phyloP scores from a whole-genome alignment of 305 asterid genomes.

The Fraxinus angustifolia region DNA sequence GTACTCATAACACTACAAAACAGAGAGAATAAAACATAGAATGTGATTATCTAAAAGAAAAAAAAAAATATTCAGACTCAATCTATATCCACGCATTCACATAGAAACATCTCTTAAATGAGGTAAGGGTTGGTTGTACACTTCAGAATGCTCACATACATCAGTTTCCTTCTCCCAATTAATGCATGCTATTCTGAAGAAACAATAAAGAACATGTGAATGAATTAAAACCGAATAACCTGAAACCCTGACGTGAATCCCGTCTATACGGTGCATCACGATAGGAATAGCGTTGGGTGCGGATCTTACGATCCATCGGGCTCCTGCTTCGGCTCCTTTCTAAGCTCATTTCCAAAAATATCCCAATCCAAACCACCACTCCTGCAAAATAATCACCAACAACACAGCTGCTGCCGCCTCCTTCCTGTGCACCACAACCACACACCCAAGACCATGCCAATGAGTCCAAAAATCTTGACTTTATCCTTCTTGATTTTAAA shows the following conservation, averaged over 20 bases:
- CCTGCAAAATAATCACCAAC: conserved; percentile 55
- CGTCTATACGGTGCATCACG: conserved; percentile 97
- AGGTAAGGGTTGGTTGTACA: conserved; percentile 21
- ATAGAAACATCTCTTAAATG: background rate
- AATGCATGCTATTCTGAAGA: conserved; percentile 31
- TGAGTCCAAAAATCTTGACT: conserved; percentile 47
- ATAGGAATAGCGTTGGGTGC: conserved; percentile 71
- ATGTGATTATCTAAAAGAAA: conserved; percentile 1
- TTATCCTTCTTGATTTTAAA: conserved; percentile 34
- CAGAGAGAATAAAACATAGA: background rate
- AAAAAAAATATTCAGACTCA: conserved; percentile 9
- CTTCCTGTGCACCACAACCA: conserved; percentile 99
- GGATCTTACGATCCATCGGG: conserved; percentile 90
- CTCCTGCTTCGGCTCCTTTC: conserved; percentile 83
- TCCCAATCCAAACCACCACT: conserved; percentile 50
- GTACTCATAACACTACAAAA: conserved; percentile 6
- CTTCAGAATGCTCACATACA: conserved; percentile 28
- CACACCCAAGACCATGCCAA: conserved; percentile 79
- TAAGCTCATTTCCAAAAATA: conserved; percentile 64
- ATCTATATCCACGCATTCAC: conserved; percentile 16
- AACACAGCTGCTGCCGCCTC: conserved; percentile 60
- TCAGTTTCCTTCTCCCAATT: conserved; percentile 35
- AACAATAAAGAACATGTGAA: conserved; percentile 36
- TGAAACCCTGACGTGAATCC: conserved; percentile 84
- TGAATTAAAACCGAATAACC: conserved; percentile 66